phyloP scores from a whole-genome alignment of 177 flowering plant genomes.

The Viscum album region DNA sequence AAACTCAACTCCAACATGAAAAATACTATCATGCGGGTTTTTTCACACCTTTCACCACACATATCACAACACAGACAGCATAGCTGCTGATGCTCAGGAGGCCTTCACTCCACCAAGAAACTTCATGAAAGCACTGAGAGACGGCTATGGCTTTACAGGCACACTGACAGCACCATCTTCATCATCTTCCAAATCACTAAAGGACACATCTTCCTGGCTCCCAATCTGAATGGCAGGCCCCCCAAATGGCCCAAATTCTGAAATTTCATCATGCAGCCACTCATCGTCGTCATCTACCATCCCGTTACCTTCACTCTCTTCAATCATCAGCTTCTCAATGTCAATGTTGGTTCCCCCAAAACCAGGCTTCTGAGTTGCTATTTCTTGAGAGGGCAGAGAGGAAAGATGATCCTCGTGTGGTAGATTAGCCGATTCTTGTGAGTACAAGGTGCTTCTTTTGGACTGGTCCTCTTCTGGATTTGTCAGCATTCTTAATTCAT shows the following conservation, averaged over 20 bases:
- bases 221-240: constrained; percentile 17
- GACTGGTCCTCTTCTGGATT: constrained; percentile 26
- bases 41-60: no score
- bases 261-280: constrained; percentile 45
- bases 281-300: constrained; percentile 36
- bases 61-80: no score
- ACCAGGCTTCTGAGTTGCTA: constrained; percentile 16
- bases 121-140: no score
- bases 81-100: no score
- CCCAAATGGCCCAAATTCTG: constrained; percentile 24
- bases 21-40: no score
- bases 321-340: constrained; percentile 33
- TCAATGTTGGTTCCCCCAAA: constrained; percentile 20
- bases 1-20: no score
- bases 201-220: constrained; percentile 55
- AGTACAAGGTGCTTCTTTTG: constrained; percentile 16
- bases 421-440: constrained; percentile 13
- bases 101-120: no score
- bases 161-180: constrained; percentile 21
- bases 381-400: constrained; percentile 15
- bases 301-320: constrained; percentile 25
- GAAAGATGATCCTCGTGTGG: constrained; percentile 17
- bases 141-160: constrained; percentile 24
- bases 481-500: constrained; percentile 40
- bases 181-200: constrained; percentile 89